Conservation (phyloP, 495 filamentous ascomycete species). For the Penicillium lagena region DNA sequence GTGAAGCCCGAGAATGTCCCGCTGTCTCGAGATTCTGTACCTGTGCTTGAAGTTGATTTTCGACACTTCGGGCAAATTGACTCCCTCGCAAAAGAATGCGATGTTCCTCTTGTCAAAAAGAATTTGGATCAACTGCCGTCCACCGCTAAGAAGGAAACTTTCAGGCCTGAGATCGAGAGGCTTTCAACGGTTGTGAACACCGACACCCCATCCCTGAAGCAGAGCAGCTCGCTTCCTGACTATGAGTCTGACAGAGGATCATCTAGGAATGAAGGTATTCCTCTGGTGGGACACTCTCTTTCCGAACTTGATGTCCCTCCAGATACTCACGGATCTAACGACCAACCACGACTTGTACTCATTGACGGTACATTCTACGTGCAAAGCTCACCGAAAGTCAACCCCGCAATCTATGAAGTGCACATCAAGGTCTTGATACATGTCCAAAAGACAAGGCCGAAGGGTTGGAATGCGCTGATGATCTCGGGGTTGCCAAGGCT, state of each 20-base stretch:
- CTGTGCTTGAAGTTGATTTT: not conserved
- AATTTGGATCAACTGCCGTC: too few relatives aligned
- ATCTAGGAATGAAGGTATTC: not conserved
- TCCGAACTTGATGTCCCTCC: not conserved
- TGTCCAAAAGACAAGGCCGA: constrained; percentile 11
- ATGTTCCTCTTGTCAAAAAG: too few relatives aligned
- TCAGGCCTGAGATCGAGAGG: not conserved
- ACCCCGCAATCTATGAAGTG: constrained; percentile 15
- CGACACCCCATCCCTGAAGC: constrained; percentile 2
- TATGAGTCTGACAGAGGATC: too few relatives aligned
- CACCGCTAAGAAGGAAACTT: not conserved
- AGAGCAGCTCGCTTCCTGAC: too few relatives aligned
- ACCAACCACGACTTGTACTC: constrained; percentile 14
- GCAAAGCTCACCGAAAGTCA: constrained; percentile 4
- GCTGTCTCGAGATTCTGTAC: not conserved
- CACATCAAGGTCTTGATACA: constrained; percentile 10
- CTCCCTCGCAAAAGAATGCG: too few relatives aligned
- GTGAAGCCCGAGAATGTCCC: not conserved
- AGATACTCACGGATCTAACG: not conserved
- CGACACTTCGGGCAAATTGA: not conserved
- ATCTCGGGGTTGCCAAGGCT: constrained; percentile 27
- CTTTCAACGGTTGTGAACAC: constrained; percentile 7
- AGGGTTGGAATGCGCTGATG: constrained; percentile 24
- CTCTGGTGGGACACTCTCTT: not conserved
- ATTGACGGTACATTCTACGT: constrained; percentile 16